Evolutionary conservation across 2,329 filamentous ascomycete genomes (phyloP).

Genomic region (Claviceps maximensis): DNA sequence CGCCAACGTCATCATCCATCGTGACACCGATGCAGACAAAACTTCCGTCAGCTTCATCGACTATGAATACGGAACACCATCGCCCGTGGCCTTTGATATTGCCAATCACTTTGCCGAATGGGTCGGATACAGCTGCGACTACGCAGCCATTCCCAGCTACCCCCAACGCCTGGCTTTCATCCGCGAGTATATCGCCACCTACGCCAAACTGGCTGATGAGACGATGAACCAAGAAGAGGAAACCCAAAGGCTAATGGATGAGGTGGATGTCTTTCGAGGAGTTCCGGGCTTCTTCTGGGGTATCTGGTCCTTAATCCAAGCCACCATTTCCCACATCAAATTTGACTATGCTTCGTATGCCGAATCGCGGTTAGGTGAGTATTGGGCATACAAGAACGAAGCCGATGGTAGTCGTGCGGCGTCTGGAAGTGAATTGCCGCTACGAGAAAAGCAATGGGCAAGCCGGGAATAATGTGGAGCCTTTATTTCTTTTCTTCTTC

Average conservation of each 20-base stretch:
- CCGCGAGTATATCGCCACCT: slow-evolving; percentile 66
- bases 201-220: slow-evolving; percentile 40
- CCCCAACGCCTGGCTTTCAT: slow-evolving; percentile 70
- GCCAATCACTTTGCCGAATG: slow-evolving; percentile 98
- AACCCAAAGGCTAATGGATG: slow-evolving; percentile 54
- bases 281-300: slow-evolving; percentile 87
- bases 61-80: slow-evolving; percentile 94
- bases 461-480: slow-evolving; percentile 12
- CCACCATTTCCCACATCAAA: slow-evolving; percentile 85
- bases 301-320: slow-evolving; percentile 91
- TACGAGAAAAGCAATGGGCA: slow-evolving; percentile 73
- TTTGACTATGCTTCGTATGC: slow-evolving; percentile 95
- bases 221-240: slow-evolving; percentile 44
- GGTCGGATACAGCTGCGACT: slow-evolving; percentile 94
- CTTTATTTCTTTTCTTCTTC: background rate
- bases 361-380: slow-evolving; percentile 74
- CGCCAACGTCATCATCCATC: slow-evolving; percentile 83
- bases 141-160: slow-evolving; percentile 64
- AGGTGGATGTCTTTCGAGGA: slow-evolving; percentile 79
- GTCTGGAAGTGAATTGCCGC: slow-evolving; percentile 45
- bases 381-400: slow-evolving; percentile 82
- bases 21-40: slow-evolving; percentile 18
- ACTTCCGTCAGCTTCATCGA: slow-evolving; percentile 67
- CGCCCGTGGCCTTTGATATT: slow-evolving; percentile 89
- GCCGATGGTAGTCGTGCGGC: slow-evolving; percentile 44